Conservation (phyloP, 345 rosid species). For the Chamaenerion angustifolium region DNA sequence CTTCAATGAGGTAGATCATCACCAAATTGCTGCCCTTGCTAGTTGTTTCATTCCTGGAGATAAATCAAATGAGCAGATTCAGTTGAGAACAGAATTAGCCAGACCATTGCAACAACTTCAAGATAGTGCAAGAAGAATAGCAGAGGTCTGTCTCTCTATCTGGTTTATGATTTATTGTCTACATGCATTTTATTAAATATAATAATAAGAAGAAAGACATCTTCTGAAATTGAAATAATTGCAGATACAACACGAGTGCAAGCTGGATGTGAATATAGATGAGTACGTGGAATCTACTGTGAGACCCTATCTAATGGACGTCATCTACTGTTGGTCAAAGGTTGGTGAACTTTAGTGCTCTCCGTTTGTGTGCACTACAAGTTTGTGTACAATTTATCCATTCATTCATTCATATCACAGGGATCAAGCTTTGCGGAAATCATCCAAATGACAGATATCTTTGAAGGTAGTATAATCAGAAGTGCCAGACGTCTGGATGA, state of each 20-base stretch:
- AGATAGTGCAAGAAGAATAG: slow-evolving; percentile 91
- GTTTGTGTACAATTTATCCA: neutral
- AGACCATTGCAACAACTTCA: slow-evolving; percentile 92
- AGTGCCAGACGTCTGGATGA: slow-evolving; percentile 94
- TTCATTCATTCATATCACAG: slow-evolving; percentile 18
- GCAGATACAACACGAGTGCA: slow-evolving; percentile 97
- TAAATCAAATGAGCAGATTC: slow-evolving; percentile 76
- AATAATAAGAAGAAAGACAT: no score
- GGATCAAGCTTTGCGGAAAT: slow-evolving; percentile 87
- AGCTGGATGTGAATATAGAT: slow-evolving; percentile 71
- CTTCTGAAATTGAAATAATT: neutral
- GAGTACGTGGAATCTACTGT: slow-evolving; percentile 95
- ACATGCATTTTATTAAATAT: no score
- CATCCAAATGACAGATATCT: slow-evolving; percentile 91
- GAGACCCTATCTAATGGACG: slow-evolving; percentile 91
- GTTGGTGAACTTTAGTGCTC: slow-evolving; percentile 18
- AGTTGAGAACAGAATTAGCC: slow-evolving; percentile 75
- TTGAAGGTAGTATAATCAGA: slow-evolving; percentile 92
- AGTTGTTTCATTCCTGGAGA: slow-evolving; percentile 99
- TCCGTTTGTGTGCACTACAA: neutral
- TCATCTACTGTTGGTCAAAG: slow-evolving; percentile 94
- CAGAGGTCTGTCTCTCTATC: slow-evolving; percentile 56
- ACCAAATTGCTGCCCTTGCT: slow-evolving; percentile 93
- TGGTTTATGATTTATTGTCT: neutral
- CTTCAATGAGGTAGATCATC: slow-evolving; percentile 91